Evolutionary conservation across 176 grass and related monocot species (phyloP), one percentile per base, ranked within the genome.

Genomic region (Triticum timopheevii): DNA sequence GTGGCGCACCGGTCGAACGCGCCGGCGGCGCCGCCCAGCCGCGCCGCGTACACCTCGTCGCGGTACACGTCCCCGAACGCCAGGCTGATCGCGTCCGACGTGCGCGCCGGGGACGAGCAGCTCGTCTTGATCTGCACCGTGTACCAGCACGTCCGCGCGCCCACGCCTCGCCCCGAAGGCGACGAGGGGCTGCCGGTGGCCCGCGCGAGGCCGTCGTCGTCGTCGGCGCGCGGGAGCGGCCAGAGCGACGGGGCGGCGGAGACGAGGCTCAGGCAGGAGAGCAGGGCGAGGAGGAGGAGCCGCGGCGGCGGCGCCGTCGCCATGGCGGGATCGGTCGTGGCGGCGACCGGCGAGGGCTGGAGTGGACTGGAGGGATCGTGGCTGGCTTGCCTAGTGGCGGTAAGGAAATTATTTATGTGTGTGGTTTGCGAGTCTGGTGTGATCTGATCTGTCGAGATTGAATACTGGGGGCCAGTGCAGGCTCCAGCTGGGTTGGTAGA

Each of bases 111-210:
- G 11, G 96, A 98, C 54, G 86, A 83, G 86, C 96, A 95, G 76
- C 96, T 98, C 74, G 92, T 98, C 81, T 91, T 98, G 49, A 98
- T 91, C 85, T 91, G 79, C 63, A 95, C 90, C 33, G 86, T 95
- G 91, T 98, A 95, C 65, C 71, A 80, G 76, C 95, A 95, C 80
- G 80, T 7, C 65, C 67, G 17, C 31, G 3, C 79, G 44, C 42
- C 44, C 49, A 65, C 40, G 61, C 7, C 38, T 0, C 17, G 11
- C 45, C 10, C 78, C 36, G 12, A 59, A 45, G 6, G 0, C 4
- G 66, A 0, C 2, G 16, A 3, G 35, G 1, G 1, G 13, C 11
- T 4, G 30, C 0, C 13, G 68, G 67, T 20, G 8, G 66, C 1
- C 65, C 8, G 33, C 11, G 69, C 34, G 49, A 80, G 12, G 58